A percentile compares a stretch with the other conserved stretches of the same genome.
Conservation (phyloP, 2,329 filamentous ascomycete genomes). For the Aspergillus ibericus region DNA sequence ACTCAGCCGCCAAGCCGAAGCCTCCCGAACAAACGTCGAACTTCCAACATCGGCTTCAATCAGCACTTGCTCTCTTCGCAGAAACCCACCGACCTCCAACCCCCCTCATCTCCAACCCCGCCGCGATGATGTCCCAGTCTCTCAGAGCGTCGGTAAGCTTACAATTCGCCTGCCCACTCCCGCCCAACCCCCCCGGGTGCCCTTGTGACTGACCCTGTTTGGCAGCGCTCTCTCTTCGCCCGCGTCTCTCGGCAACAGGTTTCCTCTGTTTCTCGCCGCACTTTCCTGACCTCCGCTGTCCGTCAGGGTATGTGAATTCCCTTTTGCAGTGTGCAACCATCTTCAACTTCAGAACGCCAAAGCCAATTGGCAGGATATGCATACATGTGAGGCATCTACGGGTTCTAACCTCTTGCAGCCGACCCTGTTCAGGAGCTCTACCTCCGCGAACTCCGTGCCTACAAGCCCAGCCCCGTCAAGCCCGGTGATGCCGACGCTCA, state of each 20-base stretch:
- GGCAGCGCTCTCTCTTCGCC: constrained; percentile 61
- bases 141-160: constrained; percentile 60
- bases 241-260: constrained; percentile 60
- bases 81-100: constrained; percentile 22
- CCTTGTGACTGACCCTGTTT: constrained; percentile 15
- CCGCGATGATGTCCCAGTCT: constrained; percentile 61
- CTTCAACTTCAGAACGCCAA: constrained; percentile 19
- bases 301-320: constrained; percentile 58
- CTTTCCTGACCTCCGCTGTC: constrained; percentile 62
- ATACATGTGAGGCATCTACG: constrained; percentile 8
- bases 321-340: constrained; percentile 12
- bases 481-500: constrained; percentile 83
- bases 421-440: constrained; percentile 98
- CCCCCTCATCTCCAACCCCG: constrained; percentile 30
- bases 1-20: constrained; percentile 31
- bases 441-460: constrained; percentile 90
- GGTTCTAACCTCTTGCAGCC: constrained; percentile 58
- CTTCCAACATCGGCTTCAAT: constrained; percentile 22
- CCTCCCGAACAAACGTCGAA: constrained; percentile 28
- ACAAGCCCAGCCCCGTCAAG: constrained; percentile 85
- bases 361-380: background rate
- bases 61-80: constrained; percentile 22
- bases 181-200: background rate
- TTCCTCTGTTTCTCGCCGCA: constrained; percentile 58
- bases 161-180: background rate